phyloP scores from a whole-genome alignment of 371 early-diverging fungal species.

The Mortierella sp. region DNA sequence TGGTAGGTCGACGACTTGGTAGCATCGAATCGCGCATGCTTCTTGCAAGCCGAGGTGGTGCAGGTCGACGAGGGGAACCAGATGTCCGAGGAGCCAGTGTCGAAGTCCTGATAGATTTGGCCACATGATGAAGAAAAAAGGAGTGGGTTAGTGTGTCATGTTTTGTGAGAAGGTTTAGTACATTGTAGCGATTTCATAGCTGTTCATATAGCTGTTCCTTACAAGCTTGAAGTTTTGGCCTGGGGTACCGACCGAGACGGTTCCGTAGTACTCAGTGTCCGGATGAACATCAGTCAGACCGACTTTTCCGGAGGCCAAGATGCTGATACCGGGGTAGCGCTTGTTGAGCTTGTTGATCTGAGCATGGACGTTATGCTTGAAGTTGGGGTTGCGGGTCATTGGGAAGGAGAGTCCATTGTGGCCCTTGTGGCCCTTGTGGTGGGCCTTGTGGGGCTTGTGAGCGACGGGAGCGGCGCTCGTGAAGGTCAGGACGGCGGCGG shows the following conservation, averaged over 20 bases:
- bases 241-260: conserved; percentile 73
- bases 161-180: too few species aligned
- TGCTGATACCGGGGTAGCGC: conserved; percentile 24
- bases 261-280: conserved; percentile 63
- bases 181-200: too few species aligned
- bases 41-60: conserved; percentile 15
- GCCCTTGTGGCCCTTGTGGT: conserved; percentile 14
- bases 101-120: too few species aligned
- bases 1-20: conserved; percentile 55
- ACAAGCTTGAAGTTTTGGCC: conserved; percentile 69
- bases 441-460: not conserved
- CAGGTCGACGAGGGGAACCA: conserved; percentile 49
- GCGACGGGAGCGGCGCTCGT: conserved; percentile 31
- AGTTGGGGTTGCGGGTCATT: conserved; percentile 35
- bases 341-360: conserved; percentile 35
- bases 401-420: too few species aligned
- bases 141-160: too few species aligned
- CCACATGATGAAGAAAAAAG: too few species aligned
- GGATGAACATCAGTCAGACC: conserved; percentile 19
- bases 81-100: conserved; percentile 47
- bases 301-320: conserved; percentile 17
- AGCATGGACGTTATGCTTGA: conserved; percentile 29
- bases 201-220: too few species aligned
- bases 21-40: conserved; percentile 53
- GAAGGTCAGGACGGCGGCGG: conserved; percentile 33